A percentile compares a stretch with the other conserved stretches of the same genome.
phyloP scores from a whole-genome alignment of 2,329 filamentous ascomycete genomes.

The Pseudogymnoascus sp. region DNA sequence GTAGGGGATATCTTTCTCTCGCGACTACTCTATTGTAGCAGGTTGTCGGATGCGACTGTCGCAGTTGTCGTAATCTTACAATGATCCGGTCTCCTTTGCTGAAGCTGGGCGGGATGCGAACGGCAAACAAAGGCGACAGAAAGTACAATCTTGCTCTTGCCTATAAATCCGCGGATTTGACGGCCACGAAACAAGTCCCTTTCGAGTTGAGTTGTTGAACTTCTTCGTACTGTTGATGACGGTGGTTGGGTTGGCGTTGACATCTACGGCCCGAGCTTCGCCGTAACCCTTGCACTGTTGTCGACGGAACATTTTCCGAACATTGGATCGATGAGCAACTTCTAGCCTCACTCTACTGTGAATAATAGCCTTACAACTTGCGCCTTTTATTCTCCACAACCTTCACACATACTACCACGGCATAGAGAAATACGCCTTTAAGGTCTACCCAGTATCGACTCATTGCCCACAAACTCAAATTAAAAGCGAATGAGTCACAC shows the following conservation, averaged over 20 bases:
- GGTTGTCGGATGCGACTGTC: slow-evolving; percentile 5
- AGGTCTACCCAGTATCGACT: background rate
- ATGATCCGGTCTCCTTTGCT: background rate
- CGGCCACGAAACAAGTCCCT: slow-evolving; percentile 3
- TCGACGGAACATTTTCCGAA: slow-evolving; percentile 6
- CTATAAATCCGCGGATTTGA: slow-evolving; percentile 3
- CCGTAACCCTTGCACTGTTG: slow-evolving; percentile 3
- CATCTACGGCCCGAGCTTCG: slow-evolving; percentile 3
- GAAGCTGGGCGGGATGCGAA: background rate
- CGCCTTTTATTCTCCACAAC: background rate
- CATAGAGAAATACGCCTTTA: background rate
- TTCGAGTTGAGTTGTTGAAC: slow-evolving; percentile 1
- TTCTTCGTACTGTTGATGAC: slow-evolving; percentile 7
- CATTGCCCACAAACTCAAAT: background rate
- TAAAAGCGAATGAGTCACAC: background rate
- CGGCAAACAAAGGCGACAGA: background rate
- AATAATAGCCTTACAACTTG: slow-evolving; percentile 6
- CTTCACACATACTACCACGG: background rate
- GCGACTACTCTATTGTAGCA: background rate
- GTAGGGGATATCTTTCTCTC: background rate
- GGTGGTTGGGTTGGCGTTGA: slow-evolving; percentile 6
- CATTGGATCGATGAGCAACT: slow-evolving; percentile 1
- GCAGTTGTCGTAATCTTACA: slow-evolving; percentile 7
- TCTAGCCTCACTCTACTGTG: background rate
- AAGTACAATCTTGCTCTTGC: background rate